Conservation (phyloP, 306 rosid species). For the Casuarina cunninghamiana region DNA sequence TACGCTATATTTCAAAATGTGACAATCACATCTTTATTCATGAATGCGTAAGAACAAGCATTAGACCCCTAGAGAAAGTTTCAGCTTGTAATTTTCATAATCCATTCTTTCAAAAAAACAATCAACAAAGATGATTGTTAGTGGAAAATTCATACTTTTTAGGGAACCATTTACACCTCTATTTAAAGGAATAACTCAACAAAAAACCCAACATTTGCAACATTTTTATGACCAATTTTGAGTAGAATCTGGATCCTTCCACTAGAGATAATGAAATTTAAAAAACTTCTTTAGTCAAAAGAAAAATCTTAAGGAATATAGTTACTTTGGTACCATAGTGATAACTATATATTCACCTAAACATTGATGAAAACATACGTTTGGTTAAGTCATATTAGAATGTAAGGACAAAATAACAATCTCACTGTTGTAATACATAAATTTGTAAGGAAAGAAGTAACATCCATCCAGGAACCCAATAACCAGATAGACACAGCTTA, state of each 20-base stretch:
- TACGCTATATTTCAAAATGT: conserved; percentile 1
- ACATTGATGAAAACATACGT: neutral
- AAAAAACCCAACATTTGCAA: neutral
- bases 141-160: neutral
- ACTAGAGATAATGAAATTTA: neutral
- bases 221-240: neutral
- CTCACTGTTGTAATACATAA: conserved; percentile 8
- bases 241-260: neutral
- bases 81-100: neutral
- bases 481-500: neutral
- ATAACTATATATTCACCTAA: neutral
- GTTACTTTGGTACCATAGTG: neutral
- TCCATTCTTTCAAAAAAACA: neutral
- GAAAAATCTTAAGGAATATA: neutral
- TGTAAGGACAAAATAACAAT: neutral
- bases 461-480: neutral
- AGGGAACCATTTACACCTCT: no score
- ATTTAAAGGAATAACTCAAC: neutral
- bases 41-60: neutral
- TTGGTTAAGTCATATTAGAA: neutral
- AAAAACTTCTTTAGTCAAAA: neutral
- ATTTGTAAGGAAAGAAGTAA: conserved; percentile 13
- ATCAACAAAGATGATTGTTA: neutral
- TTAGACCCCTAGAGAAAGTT: neutral
- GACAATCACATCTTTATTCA: neutral